Evolutionary conservation across 2,329 filamentous ascomycete genomes (phyloP).

Genomic region (Epichloe sibirici): DNA sequence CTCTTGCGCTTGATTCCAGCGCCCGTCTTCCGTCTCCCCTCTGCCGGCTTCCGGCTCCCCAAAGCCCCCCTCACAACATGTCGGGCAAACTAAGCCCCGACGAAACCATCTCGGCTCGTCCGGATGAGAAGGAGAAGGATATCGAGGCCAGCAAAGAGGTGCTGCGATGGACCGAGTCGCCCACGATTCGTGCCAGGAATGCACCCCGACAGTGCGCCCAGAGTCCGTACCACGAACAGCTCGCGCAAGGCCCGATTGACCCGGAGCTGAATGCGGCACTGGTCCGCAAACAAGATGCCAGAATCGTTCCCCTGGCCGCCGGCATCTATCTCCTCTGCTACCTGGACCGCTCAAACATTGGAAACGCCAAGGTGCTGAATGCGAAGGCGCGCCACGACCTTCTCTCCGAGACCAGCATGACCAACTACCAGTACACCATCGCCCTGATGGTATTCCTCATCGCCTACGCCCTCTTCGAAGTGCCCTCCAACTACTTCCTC

Average conservation of each 20-base stretch:
- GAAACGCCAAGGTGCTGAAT: constrained; percentile 57
- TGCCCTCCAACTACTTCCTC: constrained; percentile 54
- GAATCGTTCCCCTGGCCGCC: constrained; percentile 51
- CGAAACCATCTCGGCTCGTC: background rate
- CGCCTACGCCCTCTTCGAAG: constrained; percentile 48
- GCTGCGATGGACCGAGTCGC: background rate
- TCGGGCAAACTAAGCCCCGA: background rate
- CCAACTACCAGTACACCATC: constrained; percentile 45
- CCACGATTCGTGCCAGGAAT: no score
- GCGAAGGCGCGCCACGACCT: constrained; percentile 47
- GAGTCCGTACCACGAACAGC: background rate
- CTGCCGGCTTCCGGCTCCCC: no score
- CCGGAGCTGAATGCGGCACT: background rate
- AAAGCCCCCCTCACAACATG: background rate
- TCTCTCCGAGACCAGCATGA: constrained; percentile 48
- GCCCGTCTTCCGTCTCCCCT: no score
- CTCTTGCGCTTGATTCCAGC: no score
- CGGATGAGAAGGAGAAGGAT: background rate
- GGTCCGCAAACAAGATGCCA: constrained; percentile 41
- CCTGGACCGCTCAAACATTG: constrained; percentile 57
- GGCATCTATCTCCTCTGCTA: constrained; percentile 56
- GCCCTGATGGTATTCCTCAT: constrained; percentile 49
- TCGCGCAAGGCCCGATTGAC: background rate
- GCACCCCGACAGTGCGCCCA: background rate
- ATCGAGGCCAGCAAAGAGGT: background rate